phyloP scores from a whole-genome alignment of 2,329 filamentous ascomycete species.

The Neofusicoccum sp. region DNA sequence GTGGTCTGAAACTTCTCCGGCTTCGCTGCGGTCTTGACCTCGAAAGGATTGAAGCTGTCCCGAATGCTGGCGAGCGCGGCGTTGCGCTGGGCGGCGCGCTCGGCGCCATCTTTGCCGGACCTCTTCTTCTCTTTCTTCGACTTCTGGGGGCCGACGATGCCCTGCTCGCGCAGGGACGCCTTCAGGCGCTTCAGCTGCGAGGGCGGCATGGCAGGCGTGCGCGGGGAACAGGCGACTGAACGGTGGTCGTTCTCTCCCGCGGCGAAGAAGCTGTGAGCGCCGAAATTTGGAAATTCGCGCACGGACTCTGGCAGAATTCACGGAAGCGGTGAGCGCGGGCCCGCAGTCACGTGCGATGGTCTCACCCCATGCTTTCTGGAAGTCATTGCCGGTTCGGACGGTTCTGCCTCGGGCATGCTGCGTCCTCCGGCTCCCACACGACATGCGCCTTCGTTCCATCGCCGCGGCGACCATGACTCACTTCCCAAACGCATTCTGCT shows the following conservation, averaged over 20 bases:
- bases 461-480: not conserved
- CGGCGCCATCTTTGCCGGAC: constrained; percentile 65
- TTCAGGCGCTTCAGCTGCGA: constrained; percentile 97
- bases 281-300: not conserved
- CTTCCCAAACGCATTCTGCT: not conserved
- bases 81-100: constrained; percentile 74
- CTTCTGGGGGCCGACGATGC: constrained; percentile 85
- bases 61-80: constrained; percentile 81
- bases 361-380: no score
- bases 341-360: no score
- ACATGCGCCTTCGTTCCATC: not conserved
- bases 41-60: constrained; percentile 97
- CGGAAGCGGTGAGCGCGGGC: no score
- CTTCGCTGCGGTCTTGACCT: constrained; percentile 76
- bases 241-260: no score
- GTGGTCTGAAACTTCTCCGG: constrained; percentile 83
- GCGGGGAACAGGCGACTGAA: no score
- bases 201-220: constrained; percentile 69
- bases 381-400: not conserved
- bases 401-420: not conserved
- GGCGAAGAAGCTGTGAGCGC: no score
- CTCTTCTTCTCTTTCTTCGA: constrained; percentile 93
- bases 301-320: not conserved
- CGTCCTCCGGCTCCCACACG: not conserved
- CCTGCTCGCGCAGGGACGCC: constrained; percentile 82